Percentiles rank a stretch among this genome's conserved stretches.
Conservation (phyloP, 768 basidiomycete genomes). For the Mycena galopus region DNA sequence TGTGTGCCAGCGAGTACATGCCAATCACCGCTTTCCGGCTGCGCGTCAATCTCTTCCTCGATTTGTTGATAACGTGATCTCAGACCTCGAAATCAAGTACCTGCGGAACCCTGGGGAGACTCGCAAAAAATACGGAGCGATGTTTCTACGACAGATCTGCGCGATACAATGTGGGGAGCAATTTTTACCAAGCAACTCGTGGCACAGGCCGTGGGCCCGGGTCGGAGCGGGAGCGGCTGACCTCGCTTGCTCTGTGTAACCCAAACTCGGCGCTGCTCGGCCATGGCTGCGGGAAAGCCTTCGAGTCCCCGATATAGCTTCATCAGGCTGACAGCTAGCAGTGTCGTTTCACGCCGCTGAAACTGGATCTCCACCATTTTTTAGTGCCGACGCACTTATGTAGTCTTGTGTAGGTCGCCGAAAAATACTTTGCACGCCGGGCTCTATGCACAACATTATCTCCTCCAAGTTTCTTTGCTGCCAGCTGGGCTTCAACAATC, state of each 20-base stretch:
- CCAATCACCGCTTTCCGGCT: neutral
- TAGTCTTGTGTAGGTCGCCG: too few relatives aligned
- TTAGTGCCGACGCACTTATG: neutral
- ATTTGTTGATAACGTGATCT: constrained; percentile 1
- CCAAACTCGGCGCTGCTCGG: neutral
- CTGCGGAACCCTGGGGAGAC: neutral
- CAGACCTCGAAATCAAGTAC: neutral
- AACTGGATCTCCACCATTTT: too few relatives aligned
- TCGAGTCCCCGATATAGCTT: neutral
- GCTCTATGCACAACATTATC: too few relatives aligned
- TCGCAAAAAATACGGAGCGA: neutral
- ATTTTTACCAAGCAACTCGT: neutral
- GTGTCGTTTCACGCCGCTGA: neutral
- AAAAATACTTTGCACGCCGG: too few relatives aligned
- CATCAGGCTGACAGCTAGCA: neutral
- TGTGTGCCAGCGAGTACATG: neutral
- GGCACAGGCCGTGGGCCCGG: neutral
- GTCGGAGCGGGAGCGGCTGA: neutral
- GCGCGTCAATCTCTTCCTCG: neutral
- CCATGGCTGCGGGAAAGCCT: neutral
- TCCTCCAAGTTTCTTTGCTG: too few relatives aligned
- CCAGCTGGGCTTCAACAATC: too few relatives aligned
- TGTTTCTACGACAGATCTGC: neutral
- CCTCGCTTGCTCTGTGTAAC: too few relatives aligned
- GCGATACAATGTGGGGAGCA: neutral